Percentiles rank a stretch among this genome's conserved stretches.
Conservation (phyloP, 495 filamentous ascomycete species). For the Aspergillus bridgeri region DNA sequence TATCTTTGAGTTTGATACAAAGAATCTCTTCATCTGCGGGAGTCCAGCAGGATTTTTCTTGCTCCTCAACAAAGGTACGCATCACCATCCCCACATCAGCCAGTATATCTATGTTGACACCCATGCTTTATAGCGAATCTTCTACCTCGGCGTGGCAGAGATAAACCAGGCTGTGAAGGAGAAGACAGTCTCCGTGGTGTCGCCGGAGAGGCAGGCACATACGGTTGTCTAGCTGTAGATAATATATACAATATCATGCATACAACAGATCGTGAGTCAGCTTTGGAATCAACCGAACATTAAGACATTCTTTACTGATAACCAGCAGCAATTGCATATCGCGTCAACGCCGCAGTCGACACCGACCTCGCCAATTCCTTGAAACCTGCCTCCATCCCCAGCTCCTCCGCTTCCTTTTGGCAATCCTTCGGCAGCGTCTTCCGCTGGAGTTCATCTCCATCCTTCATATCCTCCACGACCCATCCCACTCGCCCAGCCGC, state of each 20-base stretch:
- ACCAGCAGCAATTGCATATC: conserved; percentile 71
- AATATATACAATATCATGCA: conserved; percentile 95
- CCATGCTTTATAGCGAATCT: conserved; percentile 52
- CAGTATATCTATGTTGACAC: background rate
- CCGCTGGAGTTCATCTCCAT: conserved; percentile 41
- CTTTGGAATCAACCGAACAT: conserved; percentile 12
- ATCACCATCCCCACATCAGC: too few relatives aligned
- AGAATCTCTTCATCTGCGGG: conserved; percentile 84
- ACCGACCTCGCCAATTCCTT: conserved; percentile 70
- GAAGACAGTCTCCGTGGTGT: conserved; percentile 63
- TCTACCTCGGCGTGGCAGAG: conserved; percentile 70
- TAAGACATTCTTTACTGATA: conserved; percentile 39
- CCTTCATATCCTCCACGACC: conserved; percentile 18
- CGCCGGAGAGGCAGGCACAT: conserved; percentile 70
- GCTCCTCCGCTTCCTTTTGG: conserved; percentile 61
- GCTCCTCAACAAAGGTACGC: conserved; percentile 69
- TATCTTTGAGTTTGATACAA: conserved; percentile 87
- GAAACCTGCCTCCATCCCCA: conserved; percentile 75
- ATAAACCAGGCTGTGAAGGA: conserved; percentile 69
- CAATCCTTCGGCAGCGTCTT: conserved; percentile 64
- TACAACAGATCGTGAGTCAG: conserved; percentile 48
- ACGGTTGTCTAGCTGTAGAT: conserved; percentile 88
- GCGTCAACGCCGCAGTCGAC: conserved; percentile 87
- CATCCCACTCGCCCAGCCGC: conserved; percentile 36
- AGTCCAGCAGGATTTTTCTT: conserved; percentile 93